Evolutionary conservation across 164 flowering plant species (phyloP), one percentile per base, ranked within the genome.

Genomic region (Nelumbo lutea): DNA sequence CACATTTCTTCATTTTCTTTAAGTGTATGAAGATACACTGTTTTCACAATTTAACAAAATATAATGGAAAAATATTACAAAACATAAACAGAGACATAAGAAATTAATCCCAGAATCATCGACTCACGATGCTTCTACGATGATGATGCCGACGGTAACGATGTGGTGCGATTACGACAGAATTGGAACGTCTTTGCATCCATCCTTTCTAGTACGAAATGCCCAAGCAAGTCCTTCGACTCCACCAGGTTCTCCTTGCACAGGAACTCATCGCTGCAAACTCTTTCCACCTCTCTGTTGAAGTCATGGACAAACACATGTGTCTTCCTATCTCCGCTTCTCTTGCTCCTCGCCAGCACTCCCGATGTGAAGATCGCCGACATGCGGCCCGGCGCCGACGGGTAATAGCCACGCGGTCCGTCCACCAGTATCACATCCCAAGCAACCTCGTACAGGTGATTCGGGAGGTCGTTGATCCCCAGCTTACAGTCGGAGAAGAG

Each of bases 381-480:
- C 90, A 89, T 90, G 67, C 99, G 60, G 0, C 99, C 95, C 0
- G 99, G 98, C 5, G 87, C 87, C 10, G 84, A 85, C 3, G 84
- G 83, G 75, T 83, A 87, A 69, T 87, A 88, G 38, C 98, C 97
- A 0, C 97, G 69, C 0, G 98, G 99, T 5, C 97, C 99, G 64
- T 92, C 99, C 3, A 95, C 88, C 68, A 95, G 43, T 1, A 95
- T 87, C n/a, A 92, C 89, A 62, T 92, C 97, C 99, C 99, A 95
- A 10, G 79, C 87, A 5, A 90, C 85, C 52, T 89, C 97, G 75
- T 95, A 95, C 1, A 93, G 84, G 58, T 90, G 90, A 68, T 92
- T 92, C 0, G 99, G 99, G 5, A 95, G 76, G 64, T 92, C 97
- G 55, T 95, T 95, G 38, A 92, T 68, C 47, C 88, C 97, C 6